phyloP scores from a whole-genome alignment of 345 rosid genomes.

The Hypericum perforatum region DNA sequence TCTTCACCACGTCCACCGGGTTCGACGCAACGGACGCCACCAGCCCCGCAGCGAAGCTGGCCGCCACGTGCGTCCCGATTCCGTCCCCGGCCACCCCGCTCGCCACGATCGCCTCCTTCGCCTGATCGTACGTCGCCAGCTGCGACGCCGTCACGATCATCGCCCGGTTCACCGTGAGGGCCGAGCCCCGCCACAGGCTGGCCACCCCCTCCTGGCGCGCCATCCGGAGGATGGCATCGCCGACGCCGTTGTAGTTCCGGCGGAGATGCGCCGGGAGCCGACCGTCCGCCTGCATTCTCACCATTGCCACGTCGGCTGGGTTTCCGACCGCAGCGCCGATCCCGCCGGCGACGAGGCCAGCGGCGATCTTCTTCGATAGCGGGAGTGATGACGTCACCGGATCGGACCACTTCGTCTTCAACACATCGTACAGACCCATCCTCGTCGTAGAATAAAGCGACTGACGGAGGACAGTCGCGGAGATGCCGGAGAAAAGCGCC shows the following conservation, averaged over 20 bases:
- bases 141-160: conserved; percentile 8
- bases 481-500: conserved; percentile 1
- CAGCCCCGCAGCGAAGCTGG: conserved; percentile 2
- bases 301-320: conserved; percentile 4
- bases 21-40: conserved; percentile 6
- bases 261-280: not conserved
- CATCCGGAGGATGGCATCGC: not conserved
- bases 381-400: not conserved
- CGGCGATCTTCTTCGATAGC: not conserved
- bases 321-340: not conserved
- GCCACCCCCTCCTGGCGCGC: not conserved
- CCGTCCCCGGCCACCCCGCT: conserved; percentile 1
- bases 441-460: not conserved
- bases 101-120: not conserved
- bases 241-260: conserved; percentile 1
- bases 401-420: conserved; percentile 4
- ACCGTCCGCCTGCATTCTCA: conserved; percentile 5
- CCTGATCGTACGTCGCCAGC: conserved; percentile 5
- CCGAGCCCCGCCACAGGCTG: conserved; percentile 2
- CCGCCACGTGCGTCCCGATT: conserved; percentile 5
- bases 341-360: conserved; percentile 3
- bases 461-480: conserved; percentile 5
- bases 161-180: conserved; percentile 6
- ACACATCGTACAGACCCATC: conserved; percentile 1
- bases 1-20: conserved; percentile 5